phyloP scores from a whole-genome alignment of 2,329 filamentous ascomycete species.

The Fusarium guadeloupense region DNA sequence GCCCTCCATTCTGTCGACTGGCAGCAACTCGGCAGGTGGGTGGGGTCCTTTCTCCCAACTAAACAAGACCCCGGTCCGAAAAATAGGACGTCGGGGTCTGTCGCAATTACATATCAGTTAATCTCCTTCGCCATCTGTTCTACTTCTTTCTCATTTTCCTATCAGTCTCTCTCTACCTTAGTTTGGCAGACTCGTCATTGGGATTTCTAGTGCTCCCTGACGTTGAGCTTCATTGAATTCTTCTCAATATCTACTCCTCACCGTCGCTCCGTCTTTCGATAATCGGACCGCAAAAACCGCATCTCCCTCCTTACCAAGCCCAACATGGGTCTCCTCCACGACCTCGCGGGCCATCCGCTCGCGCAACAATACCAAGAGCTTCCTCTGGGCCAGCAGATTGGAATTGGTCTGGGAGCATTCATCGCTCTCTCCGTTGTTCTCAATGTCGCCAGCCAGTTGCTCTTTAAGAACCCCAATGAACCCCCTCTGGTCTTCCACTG shows the following conservation, averaged over 20 bases:
- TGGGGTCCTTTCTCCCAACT: slow-evolving; percentile 27
- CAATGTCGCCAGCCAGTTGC: slow-evolving; percentile 82
- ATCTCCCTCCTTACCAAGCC: slow-evolving; percentile 5
- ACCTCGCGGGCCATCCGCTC: slow-evolving; percentile 59
- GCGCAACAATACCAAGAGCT: slow-evolving; percentile 61
- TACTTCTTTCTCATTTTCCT: slow-evolving; percentile 28
- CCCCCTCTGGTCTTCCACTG: slow-evolving; percentile 84
- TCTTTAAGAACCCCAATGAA: slow-evolving; percentile 84
- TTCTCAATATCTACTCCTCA: background rate
- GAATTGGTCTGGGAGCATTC: slow-evolving; percentile 54
- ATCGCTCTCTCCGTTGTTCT: slow-evolving; percentile 69
- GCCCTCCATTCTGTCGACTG: slow-evolving; percentile 16
- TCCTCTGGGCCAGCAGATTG: slow-evolving; percentile 58
- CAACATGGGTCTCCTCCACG: slow-evolving; percentile 66
- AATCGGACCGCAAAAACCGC: slow-evolving; percentile 2
- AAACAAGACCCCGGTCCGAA: slow-evolving; percentile 28
- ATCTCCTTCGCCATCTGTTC: slow-evolving; percentile 44
- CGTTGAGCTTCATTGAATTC: slow-evolving; percentile 6
- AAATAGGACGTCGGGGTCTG: slow-evolving; percentile 40
- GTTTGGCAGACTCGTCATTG: slow-evolving; percentile 31
- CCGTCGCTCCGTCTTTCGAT: background rate
- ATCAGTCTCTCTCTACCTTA: slow-evolving; percentile 26
- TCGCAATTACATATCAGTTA: slow-evolving; percentile 47
- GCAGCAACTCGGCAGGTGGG: slow-evolving; percentile 15
- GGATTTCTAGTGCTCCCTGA: slow-evolving; percentile 19